These are phyloP conservation scores for Olyra latifolia DNA, from an alignment of 176 grass and related monocot species.

Conservation along the genomic window DNA sequence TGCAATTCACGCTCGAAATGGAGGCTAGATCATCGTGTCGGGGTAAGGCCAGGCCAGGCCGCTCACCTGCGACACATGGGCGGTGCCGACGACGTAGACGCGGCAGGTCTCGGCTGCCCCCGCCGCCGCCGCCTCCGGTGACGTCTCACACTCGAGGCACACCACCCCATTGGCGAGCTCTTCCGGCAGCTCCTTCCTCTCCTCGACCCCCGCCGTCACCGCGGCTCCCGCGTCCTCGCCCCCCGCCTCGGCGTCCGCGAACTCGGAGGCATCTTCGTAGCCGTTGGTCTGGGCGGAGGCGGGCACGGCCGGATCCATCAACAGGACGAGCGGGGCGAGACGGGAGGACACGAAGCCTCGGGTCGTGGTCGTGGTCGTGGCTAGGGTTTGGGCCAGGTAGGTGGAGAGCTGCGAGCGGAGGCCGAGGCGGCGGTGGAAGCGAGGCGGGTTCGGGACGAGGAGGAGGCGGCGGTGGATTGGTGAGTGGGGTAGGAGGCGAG, in stretches of 20 bases:
- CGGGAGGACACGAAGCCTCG: background rate
- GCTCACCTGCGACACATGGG: constrained; percentile 74
- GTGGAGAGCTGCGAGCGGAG: background rate
- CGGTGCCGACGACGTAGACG: constrained; percentile 70
- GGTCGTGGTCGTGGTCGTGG: background rate
- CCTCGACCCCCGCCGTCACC: background rate
- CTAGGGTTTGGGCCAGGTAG: background rate
- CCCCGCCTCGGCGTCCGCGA: constrained; percentile 17
- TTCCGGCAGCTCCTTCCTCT: constrained; percentile 57
- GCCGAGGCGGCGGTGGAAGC: background rate
- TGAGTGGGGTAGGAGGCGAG: constrained; percentile 25
- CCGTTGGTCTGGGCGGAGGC: constrained; percentile 8
- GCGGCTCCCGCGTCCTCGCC: background rate
- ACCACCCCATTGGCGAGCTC: constrained; percentile 61
- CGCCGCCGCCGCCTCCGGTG: constrained; percentile 41
- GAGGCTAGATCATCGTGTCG: background rate
- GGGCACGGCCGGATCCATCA: constrained; percentile 52
- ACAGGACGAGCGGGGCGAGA: constrained; percentile 30
- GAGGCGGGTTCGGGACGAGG: background rate
- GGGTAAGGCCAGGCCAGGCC: background rate
- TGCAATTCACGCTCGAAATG: background rate
- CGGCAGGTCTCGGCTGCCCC: constrained; percentile 48
- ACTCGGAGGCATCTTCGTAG: constrained; percentile 17
- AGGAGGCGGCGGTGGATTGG: constrained; percentile 16
- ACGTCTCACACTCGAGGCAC: constrained; percentile 63